phyloP scores from a whole-genome alignment of 83 land plant species.

The Larix sibirica region DNA sequence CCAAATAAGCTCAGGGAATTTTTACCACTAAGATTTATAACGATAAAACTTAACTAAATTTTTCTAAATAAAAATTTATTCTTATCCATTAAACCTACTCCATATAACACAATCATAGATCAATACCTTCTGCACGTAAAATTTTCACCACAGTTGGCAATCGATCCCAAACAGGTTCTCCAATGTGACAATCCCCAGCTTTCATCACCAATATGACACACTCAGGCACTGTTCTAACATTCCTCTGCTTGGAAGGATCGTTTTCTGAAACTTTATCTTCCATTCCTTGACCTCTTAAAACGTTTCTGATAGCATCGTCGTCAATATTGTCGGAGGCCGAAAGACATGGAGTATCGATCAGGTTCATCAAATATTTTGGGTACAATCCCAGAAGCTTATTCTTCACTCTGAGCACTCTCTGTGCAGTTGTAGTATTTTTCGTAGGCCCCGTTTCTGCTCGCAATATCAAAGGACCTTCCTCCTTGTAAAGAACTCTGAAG shows the following conservation, averaged over 20 bases:
- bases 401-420: not conserved
- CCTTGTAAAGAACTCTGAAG: conserved; percentile 23
- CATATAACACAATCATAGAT: no score
- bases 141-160: conserved; percentile 1
- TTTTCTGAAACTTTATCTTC: no score
- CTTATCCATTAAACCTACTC: no score
- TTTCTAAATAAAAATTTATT: no score
- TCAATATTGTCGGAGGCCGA: not conserved
- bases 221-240: conserved; percentile 5
- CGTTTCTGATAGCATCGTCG: not conserved
- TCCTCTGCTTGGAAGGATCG: not conserved
- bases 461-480: conserved; percentile 19
- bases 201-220: conserved; percentile 23
- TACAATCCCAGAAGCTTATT: not conserved
- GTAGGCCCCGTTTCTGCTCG: conserved; percentile 9
- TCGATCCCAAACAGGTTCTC: not conserved
- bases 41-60: no score
- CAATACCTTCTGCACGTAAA: conserved; percentile 19
- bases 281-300: not conserved
- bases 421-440: not conserved
- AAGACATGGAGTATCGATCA: conserved; percentile 22
- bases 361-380: not conserved
- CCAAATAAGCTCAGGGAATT: no score
- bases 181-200: not conserved
- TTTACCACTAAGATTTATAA: no score